Percentiles rank a stretch among this genome's conserved stretches.
phyloP scores from a whole-genome alignment of 805 yeast species.

The Metschnikowia sp. region DNA sequence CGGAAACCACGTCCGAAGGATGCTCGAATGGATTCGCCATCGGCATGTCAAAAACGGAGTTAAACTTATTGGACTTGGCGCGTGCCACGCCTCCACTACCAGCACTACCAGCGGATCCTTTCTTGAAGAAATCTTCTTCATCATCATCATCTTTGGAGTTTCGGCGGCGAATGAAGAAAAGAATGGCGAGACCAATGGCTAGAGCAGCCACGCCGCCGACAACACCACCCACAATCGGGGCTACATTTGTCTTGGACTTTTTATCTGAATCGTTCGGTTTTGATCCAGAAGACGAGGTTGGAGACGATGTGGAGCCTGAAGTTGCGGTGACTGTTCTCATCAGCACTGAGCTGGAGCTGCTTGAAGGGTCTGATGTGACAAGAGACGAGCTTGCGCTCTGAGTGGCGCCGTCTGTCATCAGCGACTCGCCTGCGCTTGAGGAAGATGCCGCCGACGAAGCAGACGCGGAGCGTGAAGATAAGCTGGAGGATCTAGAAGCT shows the following conservation, averaged over 20 bases:
- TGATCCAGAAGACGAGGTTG: background rate
- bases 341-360: constrained; percentile 1
- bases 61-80: constrained; percentile 23
- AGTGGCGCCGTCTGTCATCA: background rate
- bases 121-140: constrained; percentile 38
- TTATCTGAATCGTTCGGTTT: background rate
- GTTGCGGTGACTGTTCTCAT: constrained; percentile 15
- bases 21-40: constrained; percentile 61
- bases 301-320: constrained; percentile 7
- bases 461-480: constrained; percentile 7
- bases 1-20: constrained; percentile 47
- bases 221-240: constrained; percentile 45
- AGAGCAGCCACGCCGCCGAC: constrained; percentile 40
- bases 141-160: constrained; percentile 51
- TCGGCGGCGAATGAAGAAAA: constrained; percentile 35
- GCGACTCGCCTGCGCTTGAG: background rate
- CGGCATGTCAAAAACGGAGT: constrained; percentile 37
- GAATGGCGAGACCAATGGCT: constrained; percentile 22
- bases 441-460: constrained; percentile 1
- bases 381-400: constrained; percentile 5
- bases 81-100: constrained; percentile 22
- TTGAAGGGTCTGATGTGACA: constrained; percentile 2
- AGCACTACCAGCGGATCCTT: constrained; percentile 38
- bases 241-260: constrained; percentile 29
- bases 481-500: constrained; percentile 8